These are phyloP conservation scores for Claviceps arundinis DNA, from an alignment of 2,329 filamentous ascomycete genomes.

Conservation along the genomic window DNA sequence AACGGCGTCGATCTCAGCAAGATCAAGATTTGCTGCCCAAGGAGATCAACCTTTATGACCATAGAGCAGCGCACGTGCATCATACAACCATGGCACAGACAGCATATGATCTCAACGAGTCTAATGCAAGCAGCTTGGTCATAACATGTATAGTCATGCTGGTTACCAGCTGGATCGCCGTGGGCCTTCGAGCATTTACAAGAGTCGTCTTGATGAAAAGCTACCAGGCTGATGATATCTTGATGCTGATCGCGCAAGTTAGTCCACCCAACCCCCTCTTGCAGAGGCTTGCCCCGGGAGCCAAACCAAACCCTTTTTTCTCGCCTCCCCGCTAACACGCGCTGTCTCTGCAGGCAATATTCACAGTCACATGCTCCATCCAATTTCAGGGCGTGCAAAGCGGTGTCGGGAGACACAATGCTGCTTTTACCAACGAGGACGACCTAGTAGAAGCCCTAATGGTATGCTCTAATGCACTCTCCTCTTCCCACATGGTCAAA, in stretches of 20 bases:
- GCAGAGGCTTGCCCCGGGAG: background rate
- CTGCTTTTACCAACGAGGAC: constrained; percentile 24
- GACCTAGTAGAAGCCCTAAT: constrained; percentile 32
- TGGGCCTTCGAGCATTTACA: constrained; percentile 31
- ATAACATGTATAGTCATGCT: constrained; percentile 24
- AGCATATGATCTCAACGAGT: constrained; percentile 20
- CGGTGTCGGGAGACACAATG: constrained; percentile 36
- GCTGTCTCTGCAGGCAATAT: constrained; percentile 22
- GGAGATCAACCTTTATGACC: no score
- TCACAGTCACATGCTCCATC: constrained; percentile 33
- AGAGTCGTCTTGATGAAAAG: constrained; percentile 28
- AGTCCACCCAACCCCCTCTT: background rate
- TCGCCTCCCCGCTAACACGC: background rate
- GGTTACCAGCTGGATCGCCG: constrained; percentile 27
- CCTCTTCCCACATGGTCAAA: no score
- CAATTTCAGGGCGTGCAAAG: constrained; percentile 28
- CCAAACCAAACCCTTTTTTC: no score
- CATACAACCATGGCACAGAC: constrained; percentile 16
- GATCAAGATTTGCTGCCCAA: no score
- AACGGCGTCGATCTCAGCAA: no score
- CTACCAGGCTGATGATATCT: constrained; percentile 38
- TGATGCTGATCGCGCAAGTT: constrained; percentile 38
- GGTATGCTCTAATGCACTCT: constrained; percentile 15
- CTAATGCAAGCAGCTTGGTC: constrained; percentile 26
- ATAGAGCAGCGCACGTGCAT: background rate